Percentiles rank a stretch among this genome's conserved stretches.
phyloP scores from a whole-genome alignment of 352 stramenopile genomes.

The Phytophthora capsici region DNA sequence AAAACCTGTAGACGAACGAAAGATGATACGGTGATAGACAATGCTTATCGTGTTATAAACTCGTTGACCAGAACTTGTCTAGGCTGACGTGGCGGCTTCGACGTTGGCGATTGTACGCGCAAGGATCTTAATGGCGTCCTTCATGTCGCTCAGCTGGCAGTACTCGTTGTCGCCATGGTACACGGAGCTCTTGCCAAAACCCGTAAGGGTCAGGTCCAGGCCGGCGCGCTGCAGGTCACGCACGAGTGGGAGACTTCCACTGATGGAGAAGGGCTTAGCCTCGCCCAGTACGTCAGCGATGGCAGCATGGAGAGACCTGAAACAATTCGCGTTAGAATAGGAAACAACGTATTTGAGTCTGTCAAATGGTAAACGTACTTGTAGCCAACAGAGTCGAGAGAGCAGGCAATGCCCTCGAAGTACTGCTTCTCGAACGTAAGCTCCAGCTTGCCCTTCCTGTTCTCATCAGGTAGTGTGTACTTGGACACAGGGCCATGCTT shows the following conservation, averaged over 20 bases:
- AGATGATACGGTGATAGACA: too few species aligned
- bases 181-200: constrained; percentile 76
- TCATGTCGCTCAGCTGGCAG: constrained; percentile 87
- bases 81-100: constrained; percentile 31
- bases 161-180: constrained; percentile 94
- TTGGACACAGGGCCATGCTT: constrained; percentile 88
- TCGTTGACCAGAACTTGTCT: neutral
- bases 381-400: constrained; percentile 87
- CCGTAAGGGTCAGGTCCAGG: constrained; percentile 73
- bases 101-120: constrained; percentile 81
- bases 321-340: neutral
- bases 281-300: constrained; percentile 79
- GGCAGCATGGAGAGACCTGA: constrained; percentile 68
- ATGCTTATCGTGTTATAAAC: too few species aligned
- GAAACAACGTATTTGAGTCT: too few species aligned
- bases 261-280: constrained; percentile 91
- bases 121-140: constrained; percentile 86
- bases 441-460: constrained; percentile 83
- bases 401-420: constrained; percentile 91
- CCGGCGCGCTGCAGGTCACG: constrained; percentile 74
- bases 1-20: too few species aligned
- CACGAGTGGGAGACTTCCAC: constrained; percentile 73
- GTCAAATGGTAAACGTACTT: constrained; percentile 32
- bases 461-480: constrained; percentile 86
- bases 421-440: constrained; percentile 79